These are phyloP conservation scores for Massarina eburnea DNA, from an alignment of 2,329 filamentous ascomycete genomes.

Conservation along the genomic window DNA sequence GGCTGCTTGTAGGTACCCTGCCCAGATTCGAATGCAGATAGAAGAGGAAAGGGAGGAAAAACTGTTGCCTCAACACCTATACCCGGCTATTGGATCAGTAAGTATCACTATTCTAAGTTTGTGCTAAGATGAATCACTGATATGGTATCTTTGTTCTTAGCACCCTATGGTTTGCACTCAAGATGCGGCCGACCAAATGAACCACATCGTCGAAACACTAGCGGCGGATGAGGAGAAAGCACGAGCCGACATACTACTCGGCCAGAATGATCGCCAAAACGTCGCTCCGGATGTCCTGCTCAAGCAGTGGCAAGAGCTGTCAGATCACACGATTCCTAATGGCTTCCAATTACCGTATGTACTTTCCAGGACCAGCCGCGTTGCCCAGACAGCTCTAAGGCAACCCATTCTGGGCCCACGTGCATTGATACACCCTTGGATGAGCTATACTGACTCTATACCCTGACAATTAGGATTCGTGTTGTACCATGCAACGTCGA, in stretches of 20 bases:
- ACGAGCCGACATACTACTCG: constrained; percentile 62
- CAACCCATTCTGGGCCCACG: neutral
- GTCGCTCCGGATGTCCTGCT: constrained; percentile 18
- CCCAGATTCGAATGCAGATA: constrained; percentile 65
- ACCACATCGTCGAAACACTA: constrained; percentile 42
- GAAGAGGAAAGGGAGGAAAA: constrained; percentile 64
- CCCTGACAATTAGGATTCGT: neutral
- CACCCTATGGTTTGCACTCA: constrained; percentile 65
- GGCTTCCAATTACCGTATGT: constrained; percentile 61
- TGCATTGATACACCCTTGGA: neutral
- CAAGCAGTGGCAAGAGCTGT: constrained; percentile 43
- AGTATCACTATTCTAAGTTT: too few relatives aligned
- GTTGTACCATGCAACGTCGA: neutral
- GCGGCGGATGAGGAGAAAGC: constrained; percentile 48
- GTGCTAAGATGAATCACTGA: too few relatives aligned
- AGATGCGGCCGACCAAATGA: constrained; percentile 66
- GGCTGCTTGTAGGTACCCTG: constrained; percentile 46
- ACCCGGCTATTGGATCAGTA: constrained; percentile 61
- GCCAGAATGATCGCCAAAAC: constrained; percentile 36
- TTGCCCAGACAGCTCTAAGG: neutral
- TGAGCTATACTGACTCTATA: neutral
- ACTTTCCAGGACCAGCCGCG: constrained; percentile 45
- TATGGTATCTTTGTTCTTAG: too few relatives aligned
- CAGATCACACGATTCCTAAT: constrained; percentile 56
- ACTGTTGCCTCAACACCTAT: constrained; percentile 62